phyloP scores from a whole-genome alignment of 176 grass and related monocot genomes.

The Alloteropsis semialata region DNA sequence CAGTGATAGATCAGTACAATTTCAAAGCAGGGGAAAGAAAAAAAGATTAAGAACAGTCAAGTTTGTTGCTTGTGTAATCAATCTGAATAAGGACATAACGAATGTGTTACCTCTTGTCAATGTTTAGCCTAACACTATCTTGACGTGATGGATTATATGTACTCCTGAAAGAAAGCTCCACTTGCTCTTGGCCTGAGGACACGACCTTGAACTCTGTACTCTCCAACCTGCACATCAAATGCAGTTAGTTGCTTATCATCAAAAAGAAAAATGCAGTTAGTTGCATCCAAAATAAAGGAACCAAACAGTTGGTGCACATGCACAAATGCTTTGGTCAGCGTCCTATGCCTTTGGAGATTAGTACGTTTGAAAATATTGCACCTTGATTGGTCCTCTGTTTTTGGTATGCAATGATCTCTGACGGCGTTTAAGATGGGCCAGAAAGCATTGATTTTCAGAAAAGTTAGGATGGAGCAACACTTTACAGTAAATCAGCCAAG shows the following conservation, averaged over 20 bases:
- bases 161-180: constrained; percentile 80
- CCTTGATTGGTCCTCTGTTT: not conserved
- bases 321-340: not conserved
- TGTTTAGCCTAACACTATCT: constrained; percentile 27
- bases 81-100: not conserved
- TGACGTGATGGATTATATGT: constrained; percentile 41
- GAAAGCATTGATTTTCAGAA: not conserved
- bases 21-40: not conserved
- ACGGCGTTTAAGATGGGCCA: not conserved
- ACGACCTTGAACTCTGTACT: constrained; percentile 48
- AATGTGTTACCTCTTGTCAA: constrained; percentile 54
- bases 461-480: not conserved
- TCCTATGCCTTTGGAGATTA: not conserved
- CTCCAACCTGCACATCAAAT: constrained; percentile 39
- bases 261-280: not conserved
- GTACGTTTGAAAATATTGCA: not conserved
- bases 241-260: no score
- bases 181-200: constrained; percentile 38
- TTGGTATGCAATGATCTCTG: not conserved
- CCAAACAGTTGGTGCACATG: not conserved
- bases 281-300: not conserved
- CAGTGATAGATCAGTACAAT: not conserved
- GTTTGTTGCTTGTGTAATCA: not conserved
- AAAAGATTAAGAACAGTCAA: not conserved
- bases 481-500: no score